These are phyloP conservation scores for Cyberlindnera bimundalis DNA, from an alignment of 805 yeast genomes.

Conservation along the genomic window DNA sequence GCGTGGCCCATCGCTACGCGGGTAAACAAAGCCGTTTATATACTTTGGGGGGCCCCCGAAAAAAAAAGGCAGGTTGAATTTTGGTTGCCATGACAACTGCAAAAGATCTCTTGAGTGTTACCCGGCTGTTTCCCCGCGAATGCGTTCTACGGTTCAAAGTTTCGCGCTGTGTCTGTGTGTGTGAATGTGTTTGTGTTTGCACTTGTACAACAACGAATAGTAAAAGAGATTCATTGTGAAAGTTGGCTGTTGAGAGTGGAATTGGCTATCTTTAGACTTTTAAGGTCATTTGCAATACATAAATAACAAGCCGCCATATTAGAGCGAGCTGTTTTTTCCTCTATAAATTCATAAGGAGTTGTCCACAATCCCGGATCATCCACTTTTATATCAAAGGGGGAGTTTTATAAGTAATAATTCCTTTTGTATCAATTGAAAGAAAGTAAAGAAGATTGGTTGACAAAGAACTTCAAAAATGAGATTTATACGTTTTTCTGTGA, in stretches of 20 bases:
- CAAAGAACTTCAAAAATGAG: no score
- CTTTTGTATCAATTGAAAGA: no score
- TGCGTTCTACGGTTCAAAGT: neutral
- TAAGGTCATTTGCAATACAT: no score
- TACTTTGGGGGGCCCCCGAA: neutral
- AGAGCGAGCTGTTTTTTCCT: no score
- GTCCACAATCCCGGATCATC: neutral
- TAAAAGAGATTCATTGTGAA: no score
- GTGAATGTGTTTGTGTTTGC: neutral
- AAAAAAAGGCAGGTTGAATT: neutral
- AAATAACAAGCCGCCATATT: no score
- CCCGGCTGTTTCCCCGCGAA: no score
- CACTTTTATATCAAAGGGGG: neutral
- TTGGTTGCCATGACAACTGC: neutral
- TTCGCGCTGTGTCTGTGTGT: no score
- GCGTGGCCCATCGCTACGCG: neutral
- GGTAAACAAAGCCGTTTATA: conserved; percentile 15
- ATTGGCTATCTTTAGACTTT: no score
- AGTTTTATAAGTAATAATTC: neutral
- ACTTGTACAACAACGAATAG: neutral
- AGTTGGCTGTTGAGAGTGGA: no score
- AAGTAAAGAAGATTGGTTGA: neutral
- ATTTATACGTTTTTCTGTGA: conserved; percentile 1
- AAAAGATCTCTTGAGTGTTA: no score
- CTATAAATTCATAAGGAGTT: no score